These are phyloP conservation scores for Nakazawaea anatomiae DNA, from an alignment of 805 yeast species.

Conservation along the genomic window DNA sequence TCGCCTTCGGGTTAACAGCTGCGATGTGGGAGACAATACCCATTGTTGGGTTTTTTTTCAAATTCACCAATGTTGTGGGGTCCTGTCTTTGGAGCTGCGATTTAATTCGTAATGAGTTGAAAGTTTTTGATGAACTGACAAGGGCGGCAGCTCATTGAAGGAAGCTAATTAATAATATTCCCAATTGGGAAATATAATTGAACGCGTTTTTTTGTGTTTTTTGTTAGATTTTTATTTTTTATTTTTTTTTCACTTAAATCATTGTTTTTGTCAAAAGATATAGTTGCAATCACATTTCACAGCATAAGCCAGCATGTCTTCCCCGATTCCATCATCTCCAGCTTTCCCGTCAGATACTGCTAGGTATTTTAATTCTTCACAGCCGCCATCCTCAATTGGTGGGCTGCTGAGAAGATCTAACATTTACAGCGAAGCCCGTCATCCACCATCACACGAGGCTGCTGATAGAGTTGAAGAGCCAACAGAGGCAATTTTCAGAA, in stretches of 20 bases:
- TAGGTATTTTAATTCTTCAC: slow-evolving; percentile 37
- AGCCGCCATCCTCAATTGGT: slow-evolving; percentile 18
- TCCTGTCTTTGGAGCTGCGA: slow-evolving; percentile 60
- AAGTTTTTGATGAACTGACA: not conserved
- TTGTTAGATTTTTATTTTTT: not conserved
- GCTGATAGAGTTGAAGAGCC: slow-evolving; percentile 16
- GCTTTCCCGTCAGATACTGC: slow-evolving; percentile 54
- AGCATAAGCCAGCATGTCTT: slow-evolving; percentile 2
- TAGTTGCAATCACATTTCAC: not conserved
- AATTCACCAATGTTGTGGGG: slow-evolving; percentile 54
- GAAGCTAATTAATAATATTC: not conserved
- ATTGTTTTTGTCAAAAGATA: not conserved
- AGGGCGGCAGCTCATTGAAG: not conserved
- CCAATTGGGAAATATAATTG: slow-evolving; percentile 7
- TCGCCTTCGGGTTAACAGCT: slow-evolving; percentile 45
- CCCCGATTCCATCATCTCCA: slow-evolving; percentile 10
- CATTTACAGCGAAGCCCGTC: slow-evolving; percentile 16
- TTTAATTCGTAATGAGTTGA: slow-evolving; percentile 17
- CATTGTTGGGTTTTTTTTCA: slow-evolving; percentile 43
- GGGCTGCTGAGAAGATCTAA: slow-evolving; percentile 17
- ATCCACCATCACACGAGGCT: slow-evolving; percentile 1
- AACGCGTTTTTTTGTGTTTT: slow-evolving; percentile 6
- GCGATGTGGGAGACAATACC: slow-evolving; percentile 50
- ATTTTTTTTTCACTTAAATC: not conserved
- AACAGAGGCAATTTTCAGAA: slow-evolving; percentile 29